A percentile compares a stretch with the other conserved stretches of the same genome.
Evolutionary conservation across 2,329 filamentous ascomycete genomes (phyloP).

Genomic region (Scortechinia acanthostroma): DNA sequence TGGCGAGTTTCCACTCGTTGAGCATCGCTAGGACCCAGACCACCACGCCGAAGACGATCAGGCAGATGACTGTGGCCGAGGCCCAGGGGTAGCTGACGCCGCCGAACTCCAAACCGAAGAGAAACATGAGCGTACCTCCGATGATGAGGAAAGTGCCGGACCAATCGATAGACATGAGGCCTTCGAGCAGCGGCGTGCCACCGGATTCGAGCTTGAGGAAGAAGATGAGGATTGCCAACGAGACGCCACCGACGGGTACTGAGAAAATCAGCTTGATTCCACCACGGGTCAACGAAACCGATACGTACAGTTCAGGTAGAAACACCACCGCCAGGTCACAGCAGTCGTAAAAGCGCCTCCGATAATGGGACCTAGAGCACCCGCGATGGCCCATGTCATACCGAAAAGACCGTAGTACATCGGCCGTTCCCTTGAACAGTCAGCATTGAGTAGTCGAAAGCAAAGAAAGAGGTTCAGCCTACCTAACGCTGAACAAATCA

Average conservation of each 20-base stretch:
- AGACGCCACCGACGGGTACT: constrained; percentile 41
- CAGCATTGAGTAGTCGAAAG: no score
- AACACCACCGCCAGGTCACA: constrained; percentile 54
- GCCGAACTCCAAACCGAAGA: constrained; percentile 65
- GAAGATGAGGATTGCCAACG: constrained; percentile 49
- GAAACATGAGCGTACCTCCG: constrained; percentile 59
- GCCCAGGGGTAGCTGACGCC: constrained; percentile 55
- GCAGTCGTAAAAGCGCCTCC: constrained; percentile 60
- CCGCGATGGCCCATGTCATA: constrained; percentile 60
- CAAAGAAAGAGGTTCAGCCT: no score
- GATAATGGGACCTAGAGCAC: constrained; percentile 56
- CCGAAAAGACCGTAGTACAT: constrained; percentile 58
- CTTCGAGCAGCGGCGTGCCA: constrained; percentile 50
- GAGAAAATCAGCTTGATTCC: constrained; percentile 2
- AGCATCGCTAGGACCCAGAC: constrained; percentile 42
- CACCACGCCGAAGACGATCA: constrained; percentile 50
- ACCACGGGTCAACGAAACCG: constrained; percentile 14
- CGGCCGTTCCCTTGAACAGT: constrained; percentile 24
- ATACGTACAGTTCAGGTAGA: constrained; percentile 39
- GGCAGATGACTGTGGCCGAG: constrained; percentile 52
- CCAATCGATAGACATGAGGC: constrained; percentile 55
- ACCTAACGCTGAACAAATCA: constrained; percentile 38
- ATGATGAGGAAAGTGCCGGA: constrained; percentile 54
- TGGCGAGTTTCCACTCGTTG: constrained; percentile 56
- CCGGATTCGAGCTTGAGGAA: constrained; percentile 64